phyloP scores from a whole-genome alignment of 371 early-diverging fungal genomes.

The Cokeromyces recurvatus region DNA sequence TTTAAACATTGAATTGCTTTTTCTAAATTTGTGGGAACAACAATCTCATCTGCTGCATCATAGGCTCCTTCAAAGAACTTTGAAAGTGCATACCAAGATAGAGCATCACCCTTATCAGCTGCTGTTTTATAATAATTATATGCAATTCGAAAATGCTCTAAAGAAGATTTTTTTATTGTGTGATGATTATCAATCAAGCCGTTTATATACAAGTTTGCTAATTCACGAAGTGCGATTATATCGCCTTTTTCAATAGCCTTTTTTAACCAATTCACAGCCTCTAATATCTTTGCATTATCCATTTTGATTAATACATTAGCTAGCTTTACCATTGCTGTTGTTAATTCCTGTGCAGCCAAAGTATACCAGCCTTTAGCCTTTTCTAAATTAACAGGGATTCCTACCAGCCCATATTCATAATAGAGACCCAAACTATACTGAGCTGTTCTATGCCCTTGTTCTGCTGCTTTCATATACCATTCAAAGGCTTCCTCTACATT shows the following conservation, averaged over 20 bases:
- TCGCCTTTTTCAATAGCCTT: constrained; percentile 16
- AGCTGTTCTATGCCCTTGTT: constrained; percentile 37
- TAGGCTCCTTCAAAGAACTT: constrained; percentile 26
- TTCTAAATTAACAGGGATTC: constrained; percentile 18
- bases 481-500: constrained; percentile 36
- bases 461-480: constrained; percentile 49
- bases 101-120: constrained; percentile 37
- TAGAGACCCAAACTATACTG: constrained; percentile 41
- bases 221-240: constrained; percentile 17
- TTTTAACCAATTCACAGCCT: constrained; percentile 11
- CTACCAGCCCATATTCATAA: constrained; percentile 37
- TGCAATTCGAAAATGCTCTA: constrained; percentile 18
- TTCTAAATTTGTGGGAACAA: constrained; percentile 1
- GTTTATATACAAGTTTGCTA: constrained; percentile 18
- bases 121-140: constrained; percentile 41
- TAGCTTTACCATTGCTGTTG: constrained; percentile 32
- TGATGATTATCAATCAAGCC: constrained; percentile 1
- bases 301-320: constrained; percentile 16
- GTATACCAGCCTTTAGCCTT: constrained; percentile 31
- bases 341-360: constrained; percentile 30
- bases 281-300: constrained; percentile 3
- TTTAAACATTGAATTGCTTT: constrained; percentile 23
- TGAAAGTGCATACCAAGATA: constrained; percentile 70
- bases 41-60: constrained; percentile 3
- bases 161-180: neutral